Conservation (phyloP, 2,329 filamentous ascomycete species). For the Aspergillus viridinutans region DNA sequence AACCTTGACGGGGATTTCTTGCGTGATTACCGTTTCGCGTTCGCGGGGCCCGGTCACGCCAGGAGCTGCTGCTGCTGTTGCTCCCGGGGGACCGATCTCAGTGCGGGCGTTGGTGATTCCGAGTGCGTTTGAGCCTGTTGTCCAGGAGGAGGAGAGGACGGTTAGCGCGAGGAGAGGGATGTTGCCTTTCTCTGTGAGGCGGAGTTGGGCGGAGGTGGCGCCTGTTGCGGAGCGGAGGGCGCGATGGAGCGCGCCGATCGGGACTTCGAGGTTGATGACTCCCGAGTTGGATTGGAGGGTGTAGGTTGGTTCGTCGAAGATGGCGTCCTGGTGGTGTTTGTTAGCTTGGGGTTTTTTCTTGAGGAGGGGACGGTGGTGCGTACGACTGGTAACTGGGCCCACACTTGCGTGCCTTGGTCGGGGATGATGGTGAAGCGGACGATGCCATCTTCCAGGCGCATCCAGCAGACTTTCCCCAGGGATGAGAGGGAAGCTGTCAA, state of each 20-base stretch:
- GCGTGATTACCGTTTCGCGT: conserved; percentile 86
- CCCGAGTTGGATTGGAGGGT: conserved; percentile 85
- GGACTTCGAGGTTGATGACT: conserved; percentile 93
- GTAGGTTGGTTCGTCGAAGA: conserved; percentile 75
- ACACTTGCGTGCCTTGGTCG: conserved; percentile 91
- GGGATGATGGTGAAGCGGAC: conserved; percentile 95
- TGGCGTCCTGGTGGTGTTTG: conserved; percentile 56
- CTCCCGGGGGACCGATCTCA: conserved; percentile 20
- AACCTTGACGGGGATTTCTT: conserved; percentile 93
- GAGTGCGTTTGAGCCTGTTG: conserved; percentile 51
- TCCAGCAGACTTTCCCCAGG: conserved; percentile 80
- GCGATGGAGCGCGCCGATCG: conserved; percentile 79
- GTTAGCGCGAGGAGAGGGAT: conserved; percentile 84
- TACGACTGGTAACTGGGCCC: conserved; percentile 64
- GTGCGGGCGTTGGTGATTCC: conserved; percentile 37
- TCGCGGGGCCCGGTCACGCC: conserved; percentile 58
- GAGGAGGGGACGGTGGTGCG: conserved; percentile 8
- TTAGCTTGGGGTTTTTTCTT: neutral
- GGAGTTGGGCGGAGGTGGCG: conserved; percentile 75
- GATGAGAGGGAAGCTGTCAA: conserved; percentile 60
- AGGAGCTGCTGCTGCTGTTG: conserved; percentile 38
- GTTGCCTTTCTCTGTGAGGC: conserved; percentile 88
- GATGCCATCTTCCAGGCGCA: conserved; percentile 79
- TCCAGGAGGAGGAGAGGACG: conserved; percentile 62
- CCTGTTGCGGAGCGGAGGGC: conserved; percentile 86